Conservation (phyloP, 1,139 yeast genomes). For the Saccharomyces uvarum region DNA sequence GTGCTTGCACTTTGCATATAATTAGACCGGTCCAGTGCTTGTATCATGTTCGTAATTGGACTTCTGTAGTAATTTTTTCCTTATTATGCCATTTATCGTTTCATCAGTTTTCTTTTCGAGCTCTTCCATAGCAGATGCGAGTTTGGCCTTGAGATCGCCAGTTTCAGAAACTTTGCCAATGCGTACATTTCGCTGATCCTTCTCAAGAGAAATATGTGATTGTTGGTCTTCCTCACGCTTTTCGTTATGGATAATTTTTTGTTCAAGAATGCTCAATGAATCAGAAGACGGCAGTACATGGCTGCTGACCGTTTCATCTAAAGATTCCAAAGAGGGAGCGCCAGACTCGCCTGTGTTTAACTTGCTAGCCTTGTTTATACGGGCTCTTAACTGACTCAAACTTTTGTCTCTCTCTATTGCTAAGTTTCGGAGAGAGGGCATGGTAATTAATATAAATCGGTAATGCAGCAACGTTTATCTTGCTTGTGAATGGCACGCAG, state of each 20-base stretch:
- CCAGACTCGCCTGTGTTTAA: neutral
- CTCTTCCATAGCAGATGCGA: conserved; percentile 33
- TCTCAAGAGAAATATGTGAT: neutral
- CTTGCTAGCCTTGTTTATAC: neutral
- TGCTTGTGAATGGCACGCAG: too few species aligned
- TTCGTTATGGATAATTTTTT: neutral
- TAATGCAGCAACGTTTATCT: too few species aligned
- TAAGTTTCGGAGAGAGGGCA: neutral
- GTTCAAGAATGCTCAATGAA: neutral
- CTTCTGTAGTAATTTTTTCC: conserved; percentile 31
- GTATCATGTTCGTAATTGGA: conserved; percentile 2
- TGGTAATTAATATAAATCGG: neutral
- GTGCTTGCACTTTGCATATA: neutral
- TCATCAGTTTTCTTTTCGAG: conserved; percentile 37
- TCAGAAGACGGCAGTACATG: neutral
- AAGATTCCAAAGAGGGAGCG: neutral
- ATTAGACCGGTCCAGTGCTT: neutral
- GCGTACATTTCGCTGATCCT: too few species aligned
- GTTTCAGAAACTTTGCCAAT: conserved; percentile 25
- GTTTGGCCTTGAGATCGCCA: conserved; percentile 37
- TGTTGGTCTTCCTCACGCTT: neutral
- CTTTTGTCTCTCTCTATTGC: neutral
- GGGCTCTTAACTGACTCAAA: neutral
- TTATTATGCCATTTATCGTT: conserved; percentile 36
- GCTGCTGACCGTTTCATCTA: neutral